Evolutionary conservation across 148 eudicot genomes (phyloP), one percentile per base, ranked within the genome.

Genomic region (Fagopyrum homotropicum): DNA sequence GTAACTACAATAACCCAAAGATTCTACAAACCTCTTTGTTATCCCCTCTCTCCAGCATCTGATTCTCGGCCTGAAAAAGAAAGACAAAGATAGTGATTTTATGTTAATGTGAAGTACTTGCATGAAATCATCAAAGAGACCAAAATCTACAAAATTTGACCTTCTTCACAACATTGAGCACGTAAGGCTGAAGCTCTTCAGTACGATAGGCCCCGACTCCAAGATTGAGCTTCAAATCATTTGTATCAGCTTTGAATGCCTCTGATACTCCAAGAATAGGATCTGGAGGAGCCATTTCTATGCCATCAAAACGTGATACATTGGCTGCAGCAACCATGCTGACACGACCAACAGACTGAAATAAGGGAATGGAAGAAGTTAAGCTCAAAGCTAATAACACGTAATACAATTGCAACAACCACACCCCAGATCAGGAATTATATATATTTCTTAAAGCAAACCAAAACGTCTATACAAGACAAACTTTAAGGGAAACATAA

Each of bases 191-290:
- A 63, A 96, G 98, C 77, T 92, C 99, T 82, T 96, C 99, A 0
- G 99, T 96, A 71, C 99, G 96, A 76, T 96, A 96, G 48, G 98
- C 99, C 80, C 99, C 97, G 48, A 96, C 98, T 73, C 98, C 99
- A 55, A 96, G 94, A 85, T 96, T 92, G 54, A 96, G 93, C 87
- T 96, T 96, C 91, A 77, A 86, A 59, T 90, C 97, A 82, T 84
- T 60, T 3, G 86, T 88, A 79, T 90, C 93, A 75, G 98, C 99
- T 81, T 77, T 92, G 81, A 86, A 96, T 73, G 99, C 99, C 88
- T 96, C 98, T 48, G 98, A 89, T 55, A 96, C 99, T 73, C 99
- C 99, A 77, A 96, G 87, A 76, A 92, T 96, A 44, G 99, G 99
- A 79, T 96, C 99, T 52, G 99, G 96, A 73, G 99, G 99, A 81